These are phyloP conservation scores for Brassica hybrid DNA, from an alignment of 441 rosid species.

Conservation along the genomic window DNA sequence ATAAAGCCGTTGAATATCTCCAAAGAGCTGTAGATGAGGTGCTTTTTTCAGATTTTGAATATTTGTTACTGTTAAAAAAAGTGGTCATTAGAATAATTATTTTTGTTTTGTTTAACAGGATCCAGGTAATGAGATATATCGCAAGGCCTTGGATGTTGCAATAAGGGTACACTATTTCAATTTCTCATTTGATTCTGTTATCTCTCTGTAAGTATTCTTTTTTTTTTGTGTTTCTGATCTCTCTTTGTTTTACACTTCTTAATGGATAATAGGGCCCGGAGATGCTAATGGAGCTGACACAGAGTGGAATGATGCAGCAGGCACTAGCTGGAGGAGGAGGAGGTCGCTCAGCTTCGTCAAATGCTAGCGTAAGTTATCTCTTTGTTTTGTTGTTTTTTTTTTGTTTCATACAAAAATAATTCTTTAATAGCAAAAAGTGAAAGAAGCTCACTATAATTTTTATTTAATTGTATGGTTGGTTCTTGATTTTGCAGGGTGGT, in stretches of 20 bases:
- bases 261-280: constrained; percentile 52
- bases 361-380: constrained; percentile 46
- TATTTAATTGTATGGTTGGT: neutral
- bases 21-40: constrained; percentile 64
- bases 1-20: constrained; percentile 53
- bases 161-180: constrained; percentile 49
- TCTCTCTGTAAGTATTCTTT: neutral
- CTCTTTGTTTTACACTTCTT: neutral
- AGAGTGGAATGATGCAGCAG: constrained; percentile 44
- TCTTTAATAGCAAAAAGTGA: neutral
- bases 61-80: neutral
- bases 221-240: neutral
- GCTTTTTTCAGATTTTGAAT: neutral
- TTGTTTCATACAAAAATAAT: neutral
- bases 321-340: constrained; percentile 51
- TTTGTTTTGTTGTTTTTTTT: neutral
- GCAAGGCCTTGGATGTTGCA: constrained; percentile 59
- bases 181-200: neutral
- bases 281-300: constrained; percentile 56
- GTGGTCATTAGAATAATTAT: neutral
- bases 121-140: constrained; percentile 62
- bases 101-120: constrained; percentile 46
- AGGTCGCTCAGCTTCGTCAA: constrained; percentile 55
- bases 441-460: neutral
- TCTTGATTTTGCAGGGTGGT: constrained; percentile 46